Conservation (phyloP, 2,329 filamentous ascomycete genomes). For the Allantophomopsis lycopodina region DNA sequence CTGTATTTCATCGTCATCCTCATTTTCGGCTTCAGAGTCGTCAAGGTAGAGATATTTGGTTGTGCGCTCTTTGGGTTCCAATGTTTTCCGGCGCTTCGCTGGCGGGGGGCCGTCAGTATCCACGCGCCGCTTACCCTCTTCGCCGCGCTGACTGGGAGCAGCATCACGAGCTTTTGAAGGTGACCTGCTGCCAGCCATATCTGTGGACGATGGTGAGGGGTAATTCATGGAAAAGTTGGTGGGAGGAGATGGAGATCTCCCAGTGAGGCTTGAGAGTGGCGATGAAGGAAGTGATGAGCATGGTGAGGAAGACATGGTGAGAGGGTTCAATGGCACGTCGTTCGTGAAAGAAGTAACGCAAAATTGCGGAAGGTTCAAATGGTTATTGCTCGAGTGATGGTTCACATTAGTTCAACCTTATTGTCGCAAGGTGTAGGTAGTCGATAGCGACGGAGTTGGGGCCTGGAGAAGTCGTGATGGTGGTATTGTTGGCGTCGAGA, state of each 20-base stretch:
- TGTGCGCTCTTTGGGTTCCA: constrained; percentile 52
- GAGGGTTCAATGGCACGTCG: neutral
- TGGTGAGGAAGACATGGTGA: constrained; percentile 2
- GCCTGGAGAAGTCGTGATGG: too few relatives aligned
- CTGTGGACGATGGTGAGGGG: constrained; percentile 15
- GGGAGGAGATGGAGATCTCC: constrained; percentile 16
- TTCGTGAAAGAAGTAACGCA: neutral
- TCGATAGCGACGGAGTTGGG: neutral
- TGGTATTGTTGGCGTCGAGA: too few relatives aligned
- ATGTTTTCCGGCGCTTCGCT: constrained; percentile 61
- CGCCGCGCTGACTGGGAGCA: constrained; percentile 4
- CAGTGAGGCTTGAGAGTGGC: constrained; percentile 19
- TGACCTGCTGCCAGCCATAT: constrained; percentile 10
- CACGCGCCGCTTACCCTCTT: neutral
- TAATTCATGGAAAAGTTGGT: constrained; percentile 8
- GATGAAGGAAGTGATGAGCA: constrained; percentile 12
- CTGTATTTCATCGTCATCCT: constrained; percentile 40
- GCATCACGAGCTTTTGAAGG: constrained; percentile 9
- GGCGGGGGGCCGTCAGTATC: constrained; percentile 47
- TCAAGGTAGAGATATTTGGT: constrained; percentile 66
- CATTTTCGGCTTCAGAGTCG: constrained; percentile 28
- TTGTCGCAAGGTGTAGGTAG: neutral
- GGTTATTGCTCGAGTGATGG: too few relatives aligned
- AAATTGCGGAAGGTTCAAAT: too few relatives aligned
- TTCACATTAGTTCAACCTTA: too few relatives aligned